phyloP scores from a whole-genome alignment of 306 rosid genomes.

The Acacia confusa region DNA sequence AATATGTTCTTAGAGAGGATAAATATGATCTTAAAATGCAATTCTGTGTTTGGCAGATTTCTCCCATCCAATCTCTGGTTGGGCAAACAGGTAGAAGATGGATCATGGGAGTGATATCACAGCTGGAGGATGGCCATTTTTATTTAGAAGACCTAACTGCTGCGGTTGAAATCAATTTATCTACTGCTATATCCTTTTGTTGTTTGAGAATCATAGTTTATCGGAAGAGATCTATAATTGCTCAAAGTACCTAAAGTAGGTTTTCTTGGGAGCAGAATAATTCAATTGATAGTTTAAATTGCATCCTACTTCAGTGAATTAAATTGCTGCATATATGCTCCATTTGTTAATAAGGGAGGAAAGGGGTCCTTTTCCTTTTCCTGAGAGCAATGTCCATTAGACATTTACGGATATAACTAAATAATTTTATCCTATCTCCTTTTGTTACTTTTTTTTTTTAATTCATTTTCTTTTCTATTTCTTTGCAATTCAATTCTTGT shows the following conservation, averaged over 20 bases:
- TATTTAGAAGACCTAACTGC: slow-evolving; percentile 95
- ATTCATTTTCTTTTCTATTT: background rate
- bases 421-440: background rate
- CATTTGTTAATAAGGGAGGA: background rate
- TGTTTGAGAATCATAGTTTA: slow-evolving; percentile 21
- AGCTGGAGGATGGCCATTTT: slow-evolving; percentile 91
- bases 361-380: background rate
- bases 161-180: slow-evolving; percentile 72
- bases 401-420: background rate
- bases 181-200: slow-evolving; percentile 83
- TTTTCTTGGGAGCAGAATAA: slow-evolving; percentile 2
- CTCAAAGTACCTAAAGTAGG: slow-evolving; percentile 2
- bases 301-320: background rate
- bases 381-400: background rate
- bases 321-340: background rate
- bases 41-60: slow-evolving; percentile 59
- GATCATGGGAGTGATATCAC: slow-evolving; percentile 95
- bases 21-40: background rate
- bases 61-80: slow-evolving; percentile 92
- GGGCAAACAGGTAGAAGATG: slow-evolving; percentile 83
- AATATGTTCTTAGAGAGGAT: slow-evolving; percentile 16
- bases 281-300: background rate
- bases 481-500: background rate
- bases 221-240: slow-evolving; percentile 3
- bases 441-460: background rate